Base-by-base conservation (phyloP, 441 rosid genomes). In the Erysimum pusillum region DNA sequence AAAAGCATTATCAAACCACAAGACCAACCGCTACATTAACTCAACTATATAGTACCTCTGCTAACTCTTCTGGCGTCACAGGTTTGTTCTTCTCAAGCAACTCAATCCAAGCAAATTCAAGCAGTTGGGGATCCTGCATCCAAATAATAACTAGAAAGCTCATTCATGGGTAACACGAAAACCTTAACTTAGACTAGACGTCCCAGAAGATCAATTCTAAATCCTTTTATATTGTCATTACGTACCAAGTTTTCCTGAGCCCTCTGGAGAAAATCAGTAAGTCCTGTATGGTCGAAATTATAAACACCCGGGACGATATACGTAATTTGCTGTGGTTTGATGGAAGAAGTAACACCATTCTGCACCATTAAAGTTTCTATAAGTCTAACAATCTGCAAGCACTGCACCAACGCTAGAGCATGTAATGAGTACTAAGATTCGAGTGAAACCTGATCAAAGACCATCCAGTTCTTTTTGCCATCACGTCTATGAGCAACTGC, bases 401-500 rank as follows among this genome's bases (percentile, higher is more conserved):
- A 62, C 60, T 14, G 10, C 12, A 71, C 12, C 45, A 0, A 15
- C 2, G 18, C 7, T 5, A 57, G 8, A 25, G 35, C 13, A 67
- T 5, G 80, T 65, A 81, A 80, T 64, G 83, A 78, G 81, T 80
- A 70, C 67, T 75, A 9, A 78, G n/a, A 80, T 83, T 83, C 67
- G 49, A 89, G 64, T 57, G 70, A 85, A 89, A 95, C 97, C 99
- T 95, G 97, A 91, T 95, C 99, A 76, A 83, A 82, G 87, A 95
- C 99, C 89, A 95, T 90, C 99, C 99, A 95, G 32, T 95, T 95
- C 89, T 91, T 93, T 83, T 95, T 93, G 71, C 99, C 97, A 83
- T 93, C 97, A 65, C 88, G 96, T 82, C 87, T 84, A 87, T 87
- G 93, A 57, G 90, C 84, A 59, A 95, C 95, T 11, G 97, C 99